Base-by-base conservation (phyloP, 2,329 filamentous ascomycete genomes). In the Fusarium stilboides region DNA sequence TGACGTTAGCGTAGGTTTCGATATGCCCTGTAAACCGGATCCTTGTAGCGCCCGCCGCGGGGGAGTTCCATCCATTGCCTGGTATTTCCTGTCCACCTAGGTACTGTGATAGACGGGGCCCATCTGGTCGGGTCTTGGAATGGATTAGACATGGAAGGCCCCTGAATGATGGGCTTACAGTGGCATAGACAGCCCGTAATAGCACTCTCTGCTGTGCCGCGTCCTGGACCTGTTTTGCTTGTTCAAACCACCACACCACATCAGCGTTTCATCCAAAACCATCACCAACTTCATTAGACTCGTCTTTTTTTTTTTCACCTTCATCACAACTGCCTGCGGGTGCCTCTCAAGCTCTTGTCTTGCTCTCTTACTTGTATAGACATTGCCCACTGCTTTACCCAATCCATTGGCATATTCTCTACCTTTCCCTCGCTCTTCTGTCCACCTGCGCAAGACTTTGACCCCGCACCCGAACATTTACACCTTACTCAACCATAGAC, bases 401-500 rank as follows among this genome's bases (percentile, higher is more conserved):
- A 44, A 66, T 52, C 62, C 57, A 72, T 72, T 73, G 63, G 56
- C 54, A 63, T 57, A 65, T 44, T 60, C 49, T 55, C 56, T 63
- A 43, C 45, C 53, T 33, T 56, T 62, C 43, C 44, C 52, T 62
- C 63, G 59, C 44, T 52, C 55, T 34, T 68, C 56, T 55, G 50
- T 46, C 58, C 47, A 31, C 39, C 47, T 36, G 33, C 57, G 51
- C 54, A 60, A 67, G 57, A 39, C 44, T 55, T 57, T 56, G 37
- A 71, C 72, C 72, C 72, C 72, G 72, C 71, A 70, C 58, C 56
- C 46, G 60, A 39, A 47, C 65, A 70, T 60, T 60, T 51, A 57
- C 61, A 65, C 53, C 44, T 62, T 70, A 58, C 28, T 63, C 47
- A 36, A 49, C 44, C 60, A 40, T 51, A 56, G 54, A 44, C 43